phyloP scores from a whole-genome alignment of 371 early-diverging fungal genomes.

The Mortierella sp. region DNA sequence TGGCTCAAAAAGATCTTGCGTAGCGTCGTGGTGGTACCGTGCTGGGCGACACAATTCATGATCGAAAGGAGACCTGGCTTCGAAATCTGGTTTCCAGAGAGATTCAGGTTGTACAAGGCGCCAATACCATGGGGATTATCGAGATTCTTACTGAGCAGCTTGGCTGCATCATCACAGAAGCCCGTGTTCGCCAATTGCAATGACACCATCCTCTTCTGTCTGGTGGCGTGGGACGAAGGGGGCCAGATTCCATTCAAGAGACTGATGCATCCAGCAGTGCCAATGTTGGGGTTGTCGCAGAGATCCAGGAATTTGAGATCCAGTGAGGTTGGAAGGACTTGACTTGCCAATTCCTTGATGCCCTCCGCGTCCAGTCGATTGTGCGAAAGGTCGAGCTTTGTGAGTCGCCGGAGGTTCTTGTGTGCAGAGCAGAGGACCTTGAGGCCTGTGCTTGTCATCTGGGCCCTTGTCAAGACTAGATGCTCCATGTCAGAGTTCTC shows the following conservation, averaged over 20 bases:
- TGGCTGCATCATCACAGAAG: constrained; percentile 38
- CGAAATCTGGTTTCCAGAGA: constrained; percentile 33
- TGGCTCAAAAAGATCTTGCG: constrained; percentile 33
- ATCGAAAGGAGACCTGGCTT: constrained; percentile 31
- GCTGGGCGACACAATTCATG: constrained; percentile 21
- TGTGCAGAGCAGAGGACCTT: constrained; percentile 36
- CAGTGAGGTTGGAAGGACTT: constrained; percentile 27
- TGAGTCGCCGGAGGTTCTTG: constrained; percentile 37
- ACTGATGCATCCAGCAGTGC: constrained; percentile 23
- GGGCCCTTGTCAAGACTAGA: constrained; percentile 23
- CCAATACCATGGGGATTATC: constrained; percentile 19
- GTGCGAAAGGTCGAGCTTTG: constrained; percentile 30
- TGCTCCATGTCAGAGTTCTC: constrained; percentile 45
- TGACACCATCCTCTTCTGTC: constrained; percentile 16
- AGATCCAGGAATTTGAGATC: constrained; percentile 33
- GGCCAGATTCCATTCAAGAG: constrained; percentile 43
- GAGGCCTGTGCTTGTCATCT: constrained; percentile 39
- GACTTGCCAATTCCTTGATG: constrained; percentile 29
- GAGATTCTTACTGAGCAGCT: constrained; percentile 10
- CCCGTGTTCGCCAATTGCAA: constrained; percentile 41
- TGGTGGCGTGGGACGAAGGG: constrained; percentile 15
- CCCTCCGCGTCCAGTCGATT: constrained; percentile 41
- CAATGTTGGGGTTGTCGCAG: constrained; percentile 42
- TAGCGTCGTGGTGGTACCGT: constrained; percentile 11
- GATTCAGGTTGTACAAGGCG: constrained; percentile 19